Percentiles rank a stretch among this genome's conserved stretches.
Evolutionary conservation across 1,139 yeast genomes (phyloP).

Genomic region (Geotrichum macrosporum): DNA sequence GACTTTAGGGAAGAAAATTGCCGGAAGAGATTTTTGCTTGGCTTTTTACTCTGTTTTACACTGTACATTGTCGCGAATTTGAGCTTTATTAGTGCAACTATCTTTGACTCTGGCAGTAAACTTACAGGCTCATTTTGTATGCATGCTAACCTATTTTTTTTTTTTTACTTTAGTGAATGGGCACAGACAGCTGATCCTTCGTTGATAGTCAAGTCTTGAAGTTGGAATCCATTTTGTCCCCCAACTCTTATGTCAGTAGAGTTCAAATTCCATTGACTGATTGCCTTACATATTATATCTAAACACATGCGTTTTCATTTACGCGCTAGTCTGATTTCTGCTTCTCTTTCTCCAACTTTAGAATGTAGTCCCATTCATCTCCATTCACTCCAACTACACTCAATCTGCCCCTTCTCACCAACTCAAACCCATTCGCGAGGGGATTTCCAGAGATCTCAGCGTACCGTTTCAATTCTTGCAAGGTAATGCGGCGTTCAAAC

Average conservation of each 20-base stretch:
- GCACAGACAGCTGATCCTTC: slow-evolving; percentile 37
- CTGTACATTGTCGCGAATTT: too few species aligned
- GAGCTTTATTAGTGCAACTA: not conserved
- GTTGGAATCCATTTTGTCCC: too few species aligned
- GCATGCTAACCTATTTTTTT: too few species aligned
- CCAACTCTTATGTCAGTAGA: too few species aligned
- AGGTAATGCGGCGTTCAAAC: slow-evolving; percentile 41
- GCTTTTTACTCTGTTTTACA: too few species aligned
- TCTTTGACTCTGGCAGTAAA: not conserved
- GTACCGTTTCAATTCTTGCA: slow-evolving; percentile 38
- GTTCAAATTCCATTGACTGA: too few species aligned
- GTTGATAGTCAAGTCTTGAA: slow-evolving; percentile 29
- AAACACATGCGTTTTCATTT: too few species aligned
- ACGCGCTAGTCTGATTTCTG: not conserved
- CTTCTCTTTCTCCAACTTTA: slow-evolving; percentile 34
- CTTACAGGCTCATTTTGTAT: not conserved
- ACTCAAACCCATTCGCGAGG: slow-evolving; percentile 38
- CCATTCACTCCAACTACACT: slow-evolving; percentile 48
- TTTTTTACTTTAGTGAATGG: slow-evolving; percentile 38
- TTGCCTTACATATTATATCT: too few species aligned
- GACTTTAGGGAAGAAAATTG: too few species aligned
- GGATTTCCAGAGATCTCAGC: slow-evolving; percentile 22
- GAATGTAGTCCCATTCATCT: slow-evolving; percentile 42
- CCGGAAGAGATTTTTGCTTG: too few species aligned
- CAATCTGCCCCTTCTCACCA: slow-evolving; percentile 46